Evolutionary conservation across 1,284 basidiomycete genomes (phyloP), one percentile per base, ranked within the genome.

Genomic region (Ceratobasidium sp.): DNA sequence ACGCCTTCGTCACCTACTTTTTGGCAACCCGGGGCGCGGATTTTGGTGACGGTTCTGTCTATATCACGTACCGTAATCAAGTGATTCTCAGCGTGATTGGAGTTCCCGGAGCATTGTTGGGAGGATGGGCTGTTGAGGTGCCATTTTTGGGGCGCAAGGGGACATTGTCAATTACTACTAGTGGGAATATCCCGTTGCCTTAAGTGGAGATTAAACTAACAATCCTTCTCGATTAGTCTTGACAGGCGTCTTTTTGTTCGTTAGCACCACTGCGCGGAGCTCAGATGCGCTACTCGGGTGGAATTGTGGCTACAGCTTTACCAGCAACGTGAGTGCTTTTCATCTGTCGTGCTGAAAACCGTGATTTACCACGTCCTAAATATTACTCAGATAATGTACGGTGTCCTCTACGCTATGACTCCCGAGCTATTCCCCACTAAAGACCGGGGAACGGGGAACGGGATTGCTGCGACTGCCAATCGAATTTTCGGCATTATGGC

Each of bases 361-460:
- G 22, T 8, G 34, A 22, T 1, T 20, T 8, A 13, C 6, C 20
- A 22, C 12, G 17, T 32, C 25, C 56, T 45, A 40, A 58, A 5
- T 25, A 12, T 29, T 17, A 42, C 73, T 31, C 74, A 85, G 81
- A 83, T 88, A 70, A 90, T 91, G 88, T 91, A 90, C 73, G 88
- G 87, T 12, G 86, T 90, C 3, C 77, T 91, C 12, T 91, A 90
- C 72, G 87, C 47, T 29, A 54, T 84, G 85, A 55, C 60, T 20
- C 56, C 56, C 3, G 89, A 91, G 76, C 81, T 90, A 8, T 90
- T 91, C 76, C 89, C 89, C 0, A 85, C 88, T 8, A 87, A 86
- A 71, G 83, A 87, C 75, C 80, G 90, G 35, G 90, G 90, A 2
- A 91, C 90, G 4, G 89, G 90, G 0, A 90, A 89, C 72, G 87